These are phyloP conservation scores for Daldinia caldariorum DNA, from an alignment of 495 filamentous ascomycete genomes.

Conservation along the genomic window DNA sequence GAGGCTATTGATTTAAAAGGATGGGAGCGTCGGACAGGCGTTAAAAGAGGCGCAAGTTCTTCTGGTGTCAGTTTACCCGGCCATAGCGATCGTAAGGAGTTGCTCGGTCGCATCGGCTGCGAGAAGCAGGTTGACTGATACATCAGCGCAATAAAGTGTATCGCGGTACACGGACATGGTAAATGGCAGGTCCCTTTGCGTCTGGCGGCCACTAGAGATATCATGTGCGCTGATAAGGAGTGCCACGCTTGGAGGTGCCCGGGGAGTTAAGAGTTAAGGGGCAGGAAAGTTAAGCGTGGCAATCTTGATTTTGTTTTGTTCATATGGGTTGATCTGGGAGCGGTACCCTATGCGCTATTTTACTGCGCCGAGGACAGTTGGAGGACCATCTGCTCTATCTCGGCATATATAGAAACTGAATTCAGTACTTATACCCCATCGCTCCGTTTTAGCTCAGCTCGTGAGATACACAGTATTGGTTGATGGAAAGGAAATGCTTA, in stretches of 20 bases:
- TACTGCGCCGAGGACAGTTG: conserved; percentile 20
- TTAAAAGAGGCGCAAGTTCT: conserved; percentile 57
- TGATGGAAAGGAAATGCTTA: no score
- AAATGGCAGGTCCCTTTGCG: conserved; percentile 17
- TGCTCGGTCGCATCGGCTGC: conserved; percentile 77
- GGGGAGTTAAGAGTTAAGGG: conserved; percentile 21
- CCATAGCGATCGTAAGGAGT: conserved; percentile 77
- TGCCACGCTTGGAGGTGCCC: conserved; percentile 13
- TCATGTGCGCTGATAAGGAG: conserved; percentile 19
- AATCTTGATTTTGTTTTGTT: conserved; percentile 35
- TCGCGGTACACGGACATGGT: conserved; percentile 16
- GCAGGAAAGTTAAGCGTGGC: conserved; percentile 36
- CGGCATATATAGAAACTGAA: conserved; percentile 47
- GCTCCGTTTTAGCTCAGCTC: no score
- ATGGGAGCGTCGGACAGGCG: conserved; percentile 58
- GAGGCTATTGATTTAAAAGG: conserved; percentile 66
- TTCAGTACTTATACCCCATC: conserved; percentile 47
- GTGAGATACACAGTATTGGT: no score
- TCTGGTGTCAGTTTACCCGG: conserved; percentile 71
- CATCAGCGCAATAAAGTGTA: conserved; percentile 16
- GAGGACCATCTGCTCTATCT: conserved; percentile 33
- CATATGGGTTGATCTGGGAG: conserved; percentile 35
- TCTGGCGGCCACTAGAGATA: conserved; percentile 6
- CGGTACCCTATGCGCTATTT: conserved; percentile 26
- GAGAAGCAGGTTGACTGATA: conserved; percentile 69